Percentiles rank a stretch among this genome's conserved stretches.
Evolutionary conservation across 768 basidiomycete genomes (phyloP).

Genomic region (Collybia mongolica): DNA sequence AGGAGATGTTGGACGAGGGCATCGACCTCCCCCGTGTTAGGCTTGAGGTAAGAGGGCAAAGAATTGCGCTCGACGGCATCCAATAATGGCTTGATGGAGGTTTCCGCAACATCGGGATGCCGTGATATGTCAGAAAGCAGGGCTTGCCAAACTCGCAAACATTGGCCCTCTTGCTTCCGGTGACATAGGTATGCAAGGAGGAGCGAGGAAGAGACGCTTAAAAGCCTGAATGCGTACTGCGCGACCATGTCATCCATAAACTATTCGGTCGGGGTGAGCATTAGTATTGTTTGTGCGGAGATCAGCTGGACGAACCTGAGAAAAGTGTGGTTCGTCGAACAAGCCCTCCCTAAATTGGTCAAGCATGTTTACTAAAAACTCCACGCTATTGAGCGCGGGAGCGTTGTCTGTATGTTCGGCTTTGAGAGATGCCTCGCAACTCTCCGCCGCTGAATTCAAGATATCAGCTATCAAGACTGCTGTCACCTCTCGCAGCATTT

Average conservation of each 20-base stretch:
- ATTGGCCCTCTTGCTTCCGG: conserved; percentile 31
- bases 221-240: conserved; percentile 34
- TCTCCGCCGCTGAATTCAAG: conserved; percentile 30
- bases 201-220: conserved; percentile 39
- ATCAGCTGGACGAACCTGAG: conserved; percentile 36
- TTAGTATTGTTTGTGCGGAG: not conserved
- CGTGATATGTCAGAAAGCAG: conserved; percentile 43
- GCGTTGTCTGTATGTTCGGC: not conserved
- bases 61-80: conserved; percentile 33
- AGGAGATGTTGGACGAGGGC: conserved; percentile 37
- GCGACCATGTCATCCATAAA: conserved; percentile 43
- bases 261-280: conserved; percentile 23
- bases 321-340: conserved; percentile 41
- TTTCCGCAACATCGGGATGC: conserved; percentile 25
- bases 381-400: conserved; percentile 5
- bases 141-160: conserved; percentile 42
- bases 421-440: conserved; percentile 16
- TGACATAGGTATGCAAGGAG: conserved; percentile 52
- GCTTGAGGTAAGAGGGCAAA: conserved; percentile 46
- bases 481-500: conserved; percentile 21
- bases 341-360: conserved; percentile 50
- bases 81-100: conserved; percentile 36
- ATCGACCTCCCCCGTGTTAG: conserved; percentile 45
- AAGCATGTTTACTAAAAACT: conserved; percentile 41
- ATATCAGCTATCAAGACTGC: conserved; percentile 29